Evolutionary conservation across 169 alveolate genomes (phyloP).

Genomic region (Cryptosporidium parvum): DNA sequence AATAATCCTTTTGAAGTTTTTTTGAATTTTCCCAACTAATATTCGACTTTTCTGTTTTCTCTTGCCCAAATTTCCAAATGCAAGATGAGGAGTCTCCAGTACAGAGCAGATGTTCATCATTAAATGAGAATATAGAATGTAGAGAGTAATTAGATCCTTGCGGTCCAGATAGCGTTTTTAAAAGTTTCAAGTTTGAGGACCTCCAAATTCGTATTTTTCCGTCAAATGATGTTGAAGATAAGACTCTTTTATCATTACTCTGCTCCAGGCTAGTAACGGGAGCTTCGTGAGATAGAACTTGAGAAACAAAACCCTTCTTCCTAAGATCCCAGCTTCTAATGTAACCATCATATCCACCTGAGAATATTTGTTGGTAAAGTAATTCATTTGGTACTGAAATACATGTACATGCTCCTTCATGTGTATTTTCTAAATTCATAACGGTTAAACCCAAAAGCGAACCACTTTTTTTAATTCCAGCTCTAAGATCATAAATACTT

Average conservation of each 20-base stretch:
- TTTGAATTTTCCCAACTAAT: not conserved
- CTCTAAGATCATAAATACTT: slow-evolving; percentile 39
- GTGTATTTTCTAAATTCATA: slow-evolving; percentile 10
- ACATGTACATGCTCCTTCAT: slow-evolving; percentile 61
- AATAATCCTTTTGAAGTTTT: not conserved
- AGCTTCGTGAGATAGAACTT: slow-evolving; percentile 45
- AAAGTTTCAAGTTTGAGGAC: slow-evolving; percentile 19
- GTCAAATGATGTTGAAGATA: slow-evolving; percentile 62
- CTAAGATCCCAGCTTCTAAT: slow-evolving; percentile 65
- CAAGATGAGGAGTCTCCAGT: slow-evolving; percentile 34
- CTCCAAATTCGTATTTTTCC: slow-evolving; percentile 52
- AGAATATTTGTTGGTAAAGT: not conserved
- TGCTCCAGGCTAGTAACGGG: slow-evolving; percentile 35
- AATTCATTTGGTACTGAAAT: slow-evolving; percentile 23
- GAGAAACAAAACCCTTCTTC: slow-evolving; percentile 23
- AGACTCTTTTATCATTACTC: not conserved
- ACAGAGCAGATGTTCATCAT: slow-evolving; percentile 21
- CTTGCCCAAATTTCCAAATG: slow-evolving; percentile 29
- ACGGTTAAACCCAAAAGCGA: not conserved
- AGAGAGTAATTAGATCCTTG: slow-evolving; percentile 7
- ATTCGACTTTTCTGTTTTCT: not conserved
- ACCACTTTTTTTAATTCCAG: not conserved
- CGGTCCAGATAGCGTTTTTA: slow-evolving; percentile 47
- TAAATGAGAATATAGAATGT: slow-evolving; percentile 44
- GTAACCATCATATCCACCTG: slow-evolving; percentile 74